Evolutionary conservation across 2,329 filamentous ascomycete genomes (phyloP).

Genomic region (Fusarium sororula): DNA sequence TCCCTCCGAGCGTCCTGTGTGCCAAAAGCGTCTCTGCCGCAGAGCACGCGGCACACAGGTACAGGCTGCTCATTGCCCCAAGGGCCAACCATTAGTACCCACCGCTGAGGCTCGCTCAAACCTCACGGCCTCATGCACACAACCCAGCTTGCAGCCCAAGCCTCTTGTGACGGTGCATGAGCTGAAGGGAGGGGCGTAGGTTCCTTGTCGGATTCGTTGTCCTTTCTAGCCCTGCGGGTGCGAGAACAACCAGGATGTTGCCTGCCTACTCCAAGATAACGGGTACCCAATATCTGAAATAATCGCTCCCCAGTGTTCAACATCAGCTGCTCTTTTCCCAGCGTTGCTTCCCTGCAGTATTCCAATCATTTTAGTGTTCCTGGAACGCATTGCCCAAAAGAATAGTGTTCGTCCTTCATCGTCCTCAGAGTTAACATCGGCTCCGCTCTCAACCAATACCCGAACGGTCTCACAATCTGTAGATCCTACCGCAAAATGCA

Average conservation of each 20-base stretch:
- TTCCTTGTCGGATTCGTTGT: neutral
- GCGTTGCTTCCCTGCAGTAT: rapidly evolving
- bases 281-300: too few relatives aligned
- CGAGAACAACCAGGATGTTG: slow-evolving; percentile 97
- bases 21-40: rapidly evolving
- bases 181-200: neutral
- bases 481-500: too few relatives aligned
- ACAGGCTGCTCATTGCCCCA: rapidly evolving
- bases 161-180: neutral
- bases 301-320: too few relatives aligned
- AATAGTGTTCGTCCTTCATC: too few relatives aligned
- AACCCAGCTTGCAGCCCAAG: neutral
- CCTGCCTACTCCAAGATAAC: slow-evolving; percentile 90
- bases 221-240: slow-evolving; percentile 41
- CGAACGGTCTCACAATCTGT: rapidly evolving
- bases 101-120: rapidly evolving
- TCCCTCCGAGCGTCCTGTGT: rapidly evolving
- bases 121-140: rapidly evolving
- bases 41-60: rapidly evolving
- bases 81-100: rapidly evolving
- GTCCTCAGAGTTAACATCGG: too few relatives aligned
- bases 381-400: rapidly evolving
- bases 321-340: too few relatives aligned
- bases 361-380: rapidly evolving
- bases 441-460: too few relatives aligned